Conservation (phyloP, 2,329 filamentous ascomycete genomes). For the Pseudogymnoascus sp. region DNA sequence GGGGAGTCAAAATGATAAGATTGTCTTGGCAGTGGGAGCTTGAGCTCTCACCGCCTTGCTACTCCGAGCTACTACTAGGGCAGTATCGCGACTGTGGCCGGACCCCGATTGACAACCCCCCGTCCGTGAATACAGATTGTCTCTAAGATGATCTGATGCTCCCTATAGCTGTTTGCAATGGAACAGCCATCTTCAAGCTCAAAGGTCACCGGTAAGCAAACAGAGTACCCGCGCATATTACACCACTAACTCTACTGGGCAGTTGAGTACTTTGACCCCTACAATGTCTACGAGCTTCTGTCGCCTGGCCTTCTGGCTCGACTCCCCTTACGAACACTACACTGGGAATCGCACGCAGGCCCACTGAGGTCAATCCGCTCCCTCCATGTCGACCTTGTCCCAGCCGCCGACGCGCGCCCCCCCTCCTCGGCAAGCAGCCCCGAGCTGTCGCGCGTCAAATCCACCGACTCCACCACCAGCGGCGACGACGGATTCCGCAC, state of each 20-base stretch:
- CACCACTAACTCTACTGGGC: constrained; percentile 21
- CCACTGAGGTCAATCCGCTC: constrained; percentile 90
- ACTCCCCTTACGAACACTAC: constrained; percentile 80
- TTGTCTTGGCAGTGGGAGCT: neutral
- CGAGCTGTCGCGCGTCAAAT: constrained; percentile 29
- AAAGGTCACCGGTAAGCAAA: constrained; percentile 63
- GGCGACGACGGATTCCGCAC: constrained; percentile 54
- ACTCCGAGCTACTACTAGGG: neutral
- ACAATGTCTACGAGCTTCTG: constrained; percentile 75
- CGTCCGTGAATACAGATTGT: constrained; percentile 1
- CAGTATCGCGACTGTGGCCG: constrained; percentile 5
- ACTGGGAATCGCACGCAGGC: constrained; percentile 92
- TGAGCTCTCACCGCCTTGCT: constrained; percentile 4
- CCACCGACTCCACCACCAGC: constrained; percentile 27
- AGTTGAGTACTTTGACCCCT: constrained; percentile 97
- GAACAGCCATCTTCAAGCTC: constrained; percentile 62
- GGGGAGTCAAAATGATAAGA: neutral
- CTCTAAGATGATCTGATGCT: constrained; percentile 6
- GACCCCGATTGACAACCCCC: constrained; percentile 6
- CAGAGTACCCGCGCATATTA: neutral
- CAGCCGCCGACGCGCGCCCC: constrained; percentile 38
- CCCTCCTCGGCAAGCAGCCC: constrained; percentile 29
- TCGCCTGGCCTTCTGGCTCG: constrained; percentile 68
- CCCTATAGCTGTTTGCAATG: constrained; percentile 39
- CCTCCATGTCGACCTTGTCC: constrained; percentile 79